These are phyloP conservation scores for Periconia sp. DNA, from an alignment of 2,329 filamentous ascomycete genomes.

Conservation along the genomic window DNA sequence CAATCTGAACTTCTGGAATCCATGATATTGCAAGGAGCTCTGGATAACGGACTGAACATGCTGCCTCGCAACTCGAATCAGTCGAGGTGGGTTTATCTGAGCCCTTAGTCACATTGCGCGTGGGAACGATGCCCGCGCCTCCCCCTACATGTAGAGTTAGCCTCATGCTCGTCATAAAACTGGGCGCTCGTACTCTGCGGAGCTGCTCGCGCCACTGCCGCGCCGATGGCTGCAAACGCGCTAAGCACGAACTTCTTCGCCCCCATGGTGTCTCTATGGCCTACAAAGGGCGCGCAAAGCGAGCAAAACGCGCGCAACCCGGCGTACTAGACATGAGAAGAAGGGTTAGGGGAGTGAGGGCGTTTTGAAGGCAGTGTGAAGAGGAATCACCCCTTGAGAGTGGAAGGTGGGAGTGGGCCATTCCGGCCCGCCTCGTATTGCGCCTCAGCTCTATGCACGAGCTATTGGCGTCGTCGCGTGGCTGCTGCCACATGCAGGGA, in stretches of 20 bases:
- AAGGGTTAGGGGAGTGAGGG: conserved; percentile 8
- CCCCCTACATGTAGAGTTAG: conserved; percentile 2
- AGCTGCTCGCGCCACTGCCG: conserved; percentile 13
- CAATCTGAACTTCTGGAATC: conserved; percentile 22
- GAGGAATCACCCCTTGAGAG: conserved; percentile 1
- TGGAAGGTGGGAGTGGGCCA: conserved; percentile 5
- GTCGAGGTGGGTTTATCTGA: conserved; percentile 6
- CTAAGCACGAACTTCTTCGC: conserved; percentile 5
- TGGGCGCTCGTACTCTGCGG: conserved; percentile 13
- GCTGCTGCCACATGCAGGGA: conserved; percentile 8
- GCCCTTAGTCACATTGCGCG: background rate
- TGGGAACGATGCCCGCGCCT: conserved; percentile 5
- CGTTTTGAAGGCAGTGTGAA: conserved; percentile 7
- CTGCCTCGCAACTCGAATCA: conserved; percentile 5
- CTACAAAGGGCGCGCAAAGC: background rate
- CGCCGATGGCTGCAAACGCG: conserved; percentile 3
- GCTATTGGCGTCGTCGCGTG: conserved; percentile 15
- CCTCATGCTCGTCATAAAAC: background rate
- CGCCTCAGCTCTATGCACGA: conserved; percentile 12
- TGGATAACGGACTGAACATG: conserved; percentile 11
- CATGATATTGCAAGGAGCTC: conserved; percentile 17
- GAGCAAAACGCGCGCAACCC: conserved; percentile 6
- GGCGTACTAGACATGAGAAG: conserved; percentile 5
- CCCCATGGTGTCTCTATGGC: conserved; percentile 3
- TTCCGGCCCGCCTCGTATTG: conserved; percentile 13